phyloP scores from a whole-genome alignment of 2,329 filamentous ascomycete genomes.

The Ilyonectria mors-panacis region DNA sequence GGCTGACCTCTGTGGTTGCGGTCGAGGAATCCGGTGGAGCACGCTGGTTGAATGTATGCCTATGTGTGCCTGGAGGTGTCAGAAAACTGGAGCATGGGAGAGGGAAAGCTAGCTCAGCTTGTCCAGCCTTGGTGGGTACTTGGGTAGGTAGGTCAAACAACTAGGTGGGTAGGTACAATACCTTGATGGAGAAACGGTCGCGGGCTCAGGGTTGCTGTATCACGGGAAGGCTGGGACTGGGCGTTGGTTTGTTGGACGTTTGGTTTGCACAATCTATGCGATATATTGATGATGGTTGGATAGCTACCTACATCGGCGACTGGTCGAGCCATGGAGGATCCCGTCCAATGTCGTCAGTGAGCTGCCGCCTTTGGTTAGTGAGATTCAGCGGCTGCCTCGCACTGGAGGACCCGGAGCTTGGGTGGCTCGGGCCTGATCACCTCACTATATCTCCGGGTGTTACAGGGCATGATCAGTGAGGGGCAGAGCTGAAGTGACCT shows the following conservation, averaged over 20 bases:
- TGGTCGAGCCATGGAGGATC: neutral
- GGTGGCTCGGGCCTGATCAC: neutral
- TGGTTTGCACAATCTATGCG: neutral
- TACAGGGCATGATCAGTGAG: conserved; percentile 28
- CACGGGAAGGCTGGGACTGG: neutral
- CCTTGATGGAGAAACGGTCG: conserved; percentile 1
- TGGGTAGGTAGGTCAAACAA: neutral
- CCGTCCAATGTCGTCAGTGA: neutral
- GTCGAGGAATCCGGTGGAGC: conserved; percentile 27
- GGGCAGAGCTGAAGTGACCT: conserved; percentile 1
- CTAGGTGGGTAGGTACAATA: neutral
- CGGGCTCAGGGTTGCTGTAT: neutral
- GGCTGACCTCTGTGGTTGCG: conserved; percentile 19
- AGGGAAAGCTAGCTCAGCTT: conserved; percentile 14
- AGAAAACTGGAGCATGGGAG: conserved; percentile 22
- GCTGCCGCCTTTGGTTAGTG: neutral
- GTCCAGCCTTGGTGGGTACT: neutral
- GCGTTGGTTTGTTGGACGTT: neutral
- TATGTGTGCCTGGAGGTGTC: conserved; percentile 24
- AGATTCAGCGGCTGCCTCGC: neutral
- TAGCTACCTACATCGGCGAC: neutral
- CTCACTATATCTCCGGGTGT: conserved; percentile 6
- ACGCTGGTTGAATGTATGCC: conserved; percentile 16
- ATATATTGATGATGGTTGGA: conserved; percentile 1
- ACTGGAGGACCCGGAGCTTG: neutral